phyloP scores from a whole-genome alignment of 179 eudicot genomes.

The Spergularia azorica region DNA sequence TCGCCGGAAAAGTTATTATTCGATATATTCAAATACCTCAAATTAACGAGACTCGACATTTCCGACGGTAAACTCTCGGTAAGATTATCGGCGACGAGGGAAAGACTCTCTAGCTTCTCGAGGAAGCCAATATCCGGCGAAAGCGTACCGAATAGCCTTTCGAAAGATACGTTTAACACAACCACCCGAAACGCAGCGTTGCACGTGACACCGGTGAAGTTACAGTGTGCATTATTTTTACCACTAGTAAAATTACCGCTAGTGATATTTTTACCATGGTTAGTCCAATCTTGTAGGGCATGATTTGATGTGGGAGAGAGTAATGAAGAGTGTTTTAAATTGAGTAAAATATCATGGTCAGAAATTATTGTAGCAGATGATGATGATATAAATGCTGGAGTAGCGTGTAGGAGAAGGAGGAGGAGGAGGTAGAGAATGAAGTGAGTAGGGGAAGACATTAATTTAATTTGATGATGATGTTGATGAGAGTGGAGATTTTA shows the following conservation, averaged over 20 bases:
- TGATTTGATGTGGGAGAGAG: slow-evolving; percentile 13
- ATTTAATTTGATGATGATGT: neutral
- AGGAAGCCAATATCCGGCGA: slow-evolving; percentile 52
- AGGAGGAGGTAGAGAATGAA: no score
- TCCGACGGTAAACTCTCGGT: slow-evolving; percentile 14
- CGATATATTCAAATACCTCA: slow-evolving; percentile 53
- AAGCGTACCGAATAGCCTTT: slow-evolving; percentile 43
- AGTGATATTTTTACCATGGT: no score
- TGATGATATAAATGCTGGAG: neutral
- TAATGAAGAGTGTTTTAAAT: slow-evolving; percentile 52
- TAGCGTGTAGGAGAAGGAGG: neutral
- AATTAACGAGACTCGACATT: slow-evolving; percentile 28
- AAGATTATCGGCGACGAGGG: slow-evolving; percentile 27
- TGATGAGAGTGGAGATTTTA: neutral
- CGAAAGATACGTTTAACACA: slow-evolving; percentile 36
- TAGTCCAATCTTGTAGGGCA: slow-evolving; percentile 11
- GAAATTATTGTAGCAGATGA: slow-evolving; percentile 11
- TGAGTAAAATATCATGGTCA: slow-evolving; percentile 49
- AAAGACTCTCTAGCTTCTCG: slow-evolving; percentile 42
- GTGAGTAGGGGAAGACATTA: no score
- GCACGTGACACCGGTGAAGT: slow-evolving; percentile 69
- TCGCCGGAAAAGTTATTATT: slow-evolving; percentile 42
- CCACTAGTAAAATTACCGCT: no score
- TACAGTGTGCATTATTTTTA: slow-evolving; percentile 43
- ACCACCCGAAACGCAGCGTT: slow-evolving; percentile 44